Evolutionary conservation across 2,329 filamentous ascomycete species (phyloP).

Genomic region (Fusarium nanum): DNA sequence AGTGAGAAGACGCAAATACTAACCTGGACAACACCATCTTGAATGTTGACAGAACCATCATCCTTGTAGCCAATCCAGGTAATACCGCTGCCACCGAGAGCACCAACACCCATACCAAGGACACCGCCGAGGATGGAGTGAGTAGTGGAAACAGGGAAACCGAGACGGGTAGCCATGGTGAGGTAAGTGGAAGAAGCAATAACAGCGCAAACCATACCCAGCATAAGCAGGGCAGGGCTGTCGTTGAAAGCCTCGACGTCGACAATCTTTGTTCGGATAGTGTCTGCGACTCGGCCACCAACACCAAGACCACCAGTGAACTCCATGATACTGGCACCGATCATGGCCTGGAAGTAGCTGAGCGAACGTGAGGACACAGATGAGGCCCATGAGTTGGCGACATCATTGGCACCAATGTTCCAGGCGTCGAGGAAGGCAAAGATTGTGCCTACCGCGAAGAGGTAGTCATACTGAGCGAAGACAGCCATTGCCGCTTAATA

Average conservation of each 20-base stretch:
- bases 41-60: conserved; percentile 52
- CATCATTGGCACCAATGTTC: conserved; percentile 75
- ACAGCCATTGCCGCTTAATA: conserved; percentile 38
- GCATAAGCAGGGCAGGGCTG: conserved; percentile 65
- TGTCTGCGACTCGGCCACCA: conserved; percentile 69
- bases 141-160: conserved; percentile 70
- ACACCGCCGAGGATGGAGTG: conserved; percentile 71
- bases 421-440: conserved; percentile 75
- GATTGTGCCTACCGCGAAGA: conserved; percentile 72
- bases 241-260: conserved; percentile 59
- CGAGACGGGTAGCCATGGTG: conserved; percentile 65
- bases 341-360: conserved; percentile 69
- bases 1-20: background rate
- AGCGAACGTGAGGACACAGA: conserved; percentile 77
- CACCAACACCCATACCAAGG: conserved; percentile 68
- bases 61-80: conserved; percentile 63
- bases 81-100: conserved; percentile 63
- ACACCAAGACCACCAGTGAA: conserved; percentile 71
- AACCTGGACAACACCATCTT: conserved; percentile 64
- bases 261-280: conserved; percentile 71
- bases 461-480: conserved; percentile 67
- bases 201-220: conserved; percentile 68
- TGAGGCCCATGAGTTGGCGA: conserved; percentile 81
- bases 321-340: conserved; percentile 69
- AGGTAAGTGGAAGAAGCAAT: conserved; percentile 66